Evolutionary conservation across 352 stramenopile species (phyloP), one percentile per base, ranked within the genome.

Genomic region (Globisporangium nagaii): DNA sequence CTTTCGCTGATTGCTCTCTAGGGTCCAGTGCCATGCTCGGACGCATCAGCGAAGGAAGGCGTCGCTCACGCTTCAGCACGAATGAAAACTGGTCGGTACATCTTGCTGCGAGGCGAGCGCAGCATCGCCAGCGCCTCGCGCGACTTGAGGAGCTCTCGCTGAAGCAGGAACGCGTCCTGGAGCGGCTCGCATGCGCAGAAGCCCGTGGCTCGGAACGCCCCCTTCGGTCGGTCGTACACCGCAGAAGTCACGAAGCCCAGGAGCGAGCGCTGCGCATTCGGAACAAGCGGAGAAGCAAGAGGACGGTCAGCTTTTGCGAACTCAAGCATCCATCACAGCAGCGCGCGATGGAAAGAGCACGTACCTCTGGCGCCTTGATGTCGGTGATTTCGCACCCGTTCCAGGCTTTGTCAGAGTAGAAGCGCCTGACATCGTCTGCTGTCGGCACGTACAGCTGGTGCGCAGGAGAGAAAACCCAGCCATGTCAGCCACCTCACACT

Each of bases 171-270:
- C 13, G 89, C 59, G 13, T 71, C 70, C 53, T 93, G 75, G 4
- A 93, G 64, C 15, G 60, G 41, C 30, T 88, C 76, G 51, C 78
- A 89, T 20, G 66, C 66, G 55, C 84, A 83, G 46, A 90, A 93
- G 3, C 75, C 83, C 6, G 71, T 61, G 0, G 74, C 79, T 17
- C 79, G 78, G 61, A 83, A 83, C 36, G 73, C 71, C 1, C 73
- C 61, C 58, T 88, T 93, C 5, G 83, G 78, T 44, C 73, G 72
- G 34, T 93, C 83, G 50, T 93, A 90, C n/a, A 93, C 65, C 11
- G 80, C 76, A 6, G 78, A 90, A 12, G 79, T 90, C 41, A 90
- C 66, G 46, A 75, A 88, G 3, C 83, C 83, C 20, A 88, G 53
- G 3, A 87, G 47, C 40, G 58, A 45, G 35, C 63, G 71, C 72